Percentiles rank a stretch among this genome's conserved stretches.
phyloP scores from a whole-genome alignment of 768 basidiomycete genomes.

The Lyophyllum semitale region DNA sequence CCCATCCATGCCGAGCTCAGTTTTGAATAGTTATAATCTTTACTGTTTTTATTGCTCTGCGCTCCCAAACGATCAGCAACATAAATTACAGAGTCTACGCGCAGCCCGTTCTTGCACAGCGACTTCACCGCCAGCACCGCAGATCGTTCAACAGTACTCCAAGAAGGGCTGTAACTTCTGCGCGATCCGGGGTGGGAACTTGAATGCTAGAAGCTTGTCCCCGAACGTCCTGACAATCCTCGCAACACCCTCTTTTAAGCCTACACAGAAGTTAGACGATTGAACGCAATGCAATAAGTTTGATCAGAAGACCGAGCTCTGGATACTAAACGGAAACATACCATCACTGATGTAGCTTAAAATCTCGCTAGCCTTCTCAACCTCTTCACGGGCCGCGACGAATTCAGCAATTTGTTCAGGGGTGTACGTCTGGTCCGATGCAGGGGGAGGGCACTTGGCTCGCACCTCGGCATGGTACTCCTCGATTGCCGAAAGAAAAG shows the following conservation, averaged over 20 bases:
- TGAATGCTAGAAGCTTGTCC: conserved; percentile 73
- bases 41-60: no score
- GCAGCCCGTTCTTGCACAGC: no score
- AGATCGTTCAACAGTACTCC: conserved; percentile 51
- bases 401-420: conserved; percentile 35
- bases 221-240: conserved; percentile 75
- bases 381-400: conserved; percentile 47
- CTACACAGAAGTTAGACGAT: no score
- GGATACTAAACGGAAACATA: conserved; percentile 33
- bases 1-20: no score
- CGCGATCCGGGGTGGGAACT: conserved; percentile 70
- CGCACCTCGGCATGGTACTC: conserved; percentile 58
- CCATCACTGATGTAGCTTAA: conserved; percentile 59
- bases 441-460: conserved; percentile 37
- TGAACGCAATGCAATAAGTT: no score
- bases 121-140: no score
- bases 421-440: conserved; percentile 33
- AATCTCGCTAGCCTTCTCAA: conserved; percentile 55
- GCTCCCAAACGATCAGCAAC: no score
- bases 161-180: conserved; percentile 70
- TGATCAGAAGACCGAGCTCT: background rate
- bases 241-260: conserved; percentile 65
- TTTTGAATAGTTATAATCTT: no score
- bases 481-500: conserved; percentile 68
- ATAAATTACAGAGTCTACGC: no score